Conservation (phyloP, 441 rosid genomes). For the Capsella rubella region DNA sequence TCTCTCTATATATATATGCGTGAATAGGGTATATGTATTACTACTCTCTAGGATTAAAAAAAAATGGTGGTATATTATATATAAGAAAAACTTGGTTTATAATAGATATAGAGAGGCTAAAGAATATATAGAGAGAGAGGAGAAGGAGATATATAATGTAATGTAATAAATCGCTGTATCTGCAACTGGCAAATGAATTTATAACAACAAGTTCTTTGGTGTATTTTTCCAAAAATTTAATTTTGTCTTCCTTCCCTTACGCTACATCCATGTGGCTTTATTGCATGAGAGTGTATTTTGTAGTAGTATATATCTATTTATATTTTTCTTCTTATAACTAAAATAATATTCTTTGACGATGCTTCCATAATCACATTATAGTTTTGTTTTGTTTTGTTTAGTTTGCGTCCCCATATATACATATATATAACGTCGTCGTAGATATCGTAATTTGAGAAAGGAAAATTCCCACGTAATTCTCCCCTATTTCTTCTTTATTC, state of each 20-base stretch:
- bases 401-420: constrained; percentile 5
- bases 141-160: constrained; percentile 28
- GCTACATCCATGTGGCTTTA: constrained; percentile 52
- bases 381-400: background rate
- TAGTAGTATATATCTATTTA: background rate
- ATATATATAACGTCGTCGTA: background rate
- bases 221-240: constrained; percentile 42
- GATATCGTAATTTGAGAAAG: constrained; percentile 2
- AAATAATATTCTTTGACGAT: background rate
- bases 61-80: no score
- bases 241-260: constrained; percentile 47
- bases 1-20: background rate
- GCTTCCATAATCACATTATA: constrained; percentile 9
- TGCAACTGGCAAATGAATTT: constrained; percentile 50
- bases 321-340: background rate
- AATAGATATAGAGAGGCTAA: background rate
- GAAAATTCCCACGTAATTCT: constrained; percentile 31
- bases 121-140: constrained; percentile 7
- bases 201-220: constrained; percentile 44
- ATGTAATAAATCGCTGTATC: constrained; percentile 49
- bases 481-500: background rate
- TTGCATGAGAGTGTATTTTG: constrained; percentile 43
- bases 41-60: background rate
- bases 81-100: constrained; percentile 15
- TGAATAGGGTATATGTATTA: constrained; percentile 14